Percentiles rank a stretch among this genome's conserved stretches.
phyloP scores from a whole-genome alignment of 2,329 filamentous ascomycete genomes.

The Fusarium sp. region DNA sequence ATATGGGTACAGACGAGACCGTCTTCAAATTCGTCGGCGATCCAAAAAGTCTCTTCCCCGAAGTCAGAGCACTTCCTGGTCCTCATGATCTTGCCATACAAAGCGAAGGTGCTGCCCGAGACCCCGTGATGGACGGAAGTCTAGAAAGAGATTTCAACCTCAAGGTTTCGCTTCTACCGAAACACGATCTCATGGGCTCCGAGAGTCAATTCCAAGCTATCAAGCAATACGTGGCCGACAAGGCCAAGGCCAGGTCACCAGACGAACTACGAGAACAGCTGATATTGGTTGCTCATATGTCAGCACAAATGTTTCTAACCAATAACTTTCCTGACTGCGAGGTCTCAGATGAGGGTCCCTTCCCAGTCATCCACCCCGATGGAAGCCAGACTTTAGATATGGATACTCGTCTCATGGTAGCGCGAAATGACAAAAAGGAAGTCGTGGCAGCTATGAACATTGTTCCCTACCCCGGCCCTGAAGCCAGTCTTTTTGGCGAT shows the following conservation, averaged over 20 bases:
- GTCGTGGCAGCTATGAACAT: neutral
- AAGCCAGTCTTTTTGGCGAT: neutral
- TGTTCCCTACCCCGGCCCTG: neutral
- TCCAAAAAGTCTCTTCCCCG: neutral
- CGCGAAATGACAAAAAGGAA: neutral
- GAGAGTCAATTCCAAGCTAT: constrained; percentile 10
- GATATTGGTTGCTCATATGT: neutral
- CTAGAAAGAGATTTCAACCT: neutral
- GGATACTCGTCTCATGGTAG: neutral
- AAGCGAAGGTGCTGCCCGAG: neutral
- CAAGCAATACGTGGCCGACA: neutral
- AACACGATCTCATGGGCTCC: neutral
- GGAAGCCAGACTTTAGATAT: neutral
- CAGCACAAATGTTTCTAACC: neutral
- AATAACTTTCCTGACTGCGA: neutral
- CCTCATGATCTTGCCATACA: neutral
- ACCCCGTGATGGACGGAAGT: neutral
- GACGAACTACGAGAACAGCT: neutral
- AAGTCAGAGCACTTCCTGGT: neutral
- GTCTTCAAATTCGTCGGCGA: neutral
- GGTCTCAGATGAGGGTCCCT: neutral
- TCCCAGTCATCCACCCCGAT: neutral
- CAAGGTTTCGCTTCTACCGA: neutral
- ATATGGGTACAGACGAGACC: neutral
- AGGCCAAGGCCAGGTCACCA: neutral